Conservation (phyloP, 345 rosid genomes). For the Salix udensis region DNA sequence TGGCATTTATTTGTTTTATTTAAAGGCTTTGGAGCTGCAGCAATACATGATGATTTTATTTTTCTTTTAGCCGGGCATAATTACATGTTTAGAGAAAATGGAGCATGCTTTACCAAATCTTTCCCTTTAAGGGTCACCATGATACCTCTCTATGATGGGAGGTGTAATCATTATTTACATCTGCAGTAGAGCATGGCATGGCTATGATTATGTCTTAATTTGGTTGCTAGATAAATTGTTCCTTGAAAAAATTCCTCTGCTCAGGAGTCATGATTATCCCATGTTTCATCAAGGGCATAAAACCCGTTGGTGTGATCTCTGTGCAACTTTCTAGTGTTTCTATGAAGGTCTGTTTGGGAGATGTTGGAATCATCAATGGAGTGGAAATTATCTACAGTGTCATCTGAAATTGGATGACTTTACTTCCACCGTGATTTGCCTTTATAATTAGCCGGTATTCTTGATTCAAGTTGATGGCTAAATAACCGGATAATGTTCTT, state of each 20-base stretch:
- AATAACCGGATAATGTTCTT: not conserved
- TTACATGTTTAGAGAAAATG: not conserved
- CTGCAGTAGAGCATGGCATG: not conserved
- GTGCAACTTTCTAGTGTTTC: not conserved
- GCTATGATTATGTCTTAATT: slow-evolving; percentile 1
- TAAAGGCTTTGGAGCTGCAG: not conserved
- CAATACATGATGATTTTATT: not conserved
- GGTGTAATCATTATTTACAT: not conserved
- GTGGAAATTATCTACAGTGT: not conserved
- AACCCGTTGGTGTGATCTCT: not conserved
- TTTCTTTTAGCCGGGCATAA: not conserved
- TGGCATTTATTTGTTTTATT: not conserved
- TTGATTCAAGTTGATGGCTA: not conserved
- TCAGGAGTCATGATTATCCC: not conserved
- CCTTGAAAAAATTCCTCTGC: not conserved
- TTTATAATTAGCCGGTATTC: not conserved
- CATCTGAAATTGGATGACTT: not conserved
- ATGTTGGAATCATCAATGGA: not conserved
- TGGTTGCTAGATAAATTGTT: not conserved
- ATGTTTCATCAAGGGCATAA: not conserved
- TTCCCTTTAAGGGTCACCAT: not conserved
- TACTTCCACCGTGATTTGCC: not conserved
- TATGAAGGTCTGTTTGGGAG: not conserved
- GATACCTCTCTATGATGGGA: not conserved
- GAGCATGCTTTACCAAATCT: not conserved